Base-by-base conservation (phyloP, 2,329 filamentous ascomycete species). In the Fusarium musae region DNA sequence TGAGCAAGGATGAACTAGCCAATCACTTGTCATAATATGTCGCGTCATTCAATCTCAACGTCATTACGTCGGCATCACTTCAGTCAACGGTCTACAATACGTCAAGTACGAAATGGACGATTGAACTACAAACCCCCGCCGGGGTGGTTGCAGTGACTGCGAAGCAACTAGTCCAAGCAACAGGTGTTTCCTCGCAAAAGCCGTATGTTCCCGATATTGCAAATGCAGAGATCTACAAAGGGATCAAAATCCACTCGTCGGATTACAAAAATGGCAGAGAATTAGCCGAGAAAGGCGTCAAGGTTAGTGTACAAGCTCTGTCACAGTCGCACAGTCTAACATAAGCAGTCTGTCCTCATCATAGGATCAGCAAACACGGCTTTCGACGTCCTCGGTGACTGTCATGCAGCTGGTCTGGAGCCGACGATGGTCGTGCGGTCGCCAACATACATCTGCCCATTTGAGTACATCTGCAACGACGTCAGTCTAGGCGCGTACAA, bases 311-410 rank as follows among this genome's bases (percentile, higher is more conserved):
- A n/a, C n/a, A n/a, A n/a, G n/a, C n/a, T n/a, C n/a, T n/a, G n/a
- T n/a, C n/a, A n/a, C n/a, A n/a, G n/a, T n/a, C n/a, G n/a, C n/a
- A n/a, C n/a, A n/a, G n/a, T 37, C 56, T 75, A 46, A 75, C 11
- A 6, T 0, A 4, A 2, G 6, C 5, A 75, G 72, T 75, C 72
- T 0, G 63, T 72, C 4, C 44, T 71, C 12, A 17, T 75, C 1
- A 34, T 73, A 17, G 73, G 69, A 6, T 75, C 73, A 5, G 70
- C 72, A 19, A 75, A 65, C 17, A 73, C 73, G 0, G 72, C 58
- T 3, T 75, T 75, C 11, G 70, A 75, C 9, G 34, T 75, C 4
- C n/a, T 75, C 5, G 56, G 43, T 4, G 70, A 75, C 15, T 75
- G 66, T 15, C 16, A 75, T 3, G 8, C 19, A 2, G 66, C 63